These are phyloP conservation scores for Setaria italica DNA, from an alignment of 202 grass and related monocot species.

Conservation along the genomic window DNA sequence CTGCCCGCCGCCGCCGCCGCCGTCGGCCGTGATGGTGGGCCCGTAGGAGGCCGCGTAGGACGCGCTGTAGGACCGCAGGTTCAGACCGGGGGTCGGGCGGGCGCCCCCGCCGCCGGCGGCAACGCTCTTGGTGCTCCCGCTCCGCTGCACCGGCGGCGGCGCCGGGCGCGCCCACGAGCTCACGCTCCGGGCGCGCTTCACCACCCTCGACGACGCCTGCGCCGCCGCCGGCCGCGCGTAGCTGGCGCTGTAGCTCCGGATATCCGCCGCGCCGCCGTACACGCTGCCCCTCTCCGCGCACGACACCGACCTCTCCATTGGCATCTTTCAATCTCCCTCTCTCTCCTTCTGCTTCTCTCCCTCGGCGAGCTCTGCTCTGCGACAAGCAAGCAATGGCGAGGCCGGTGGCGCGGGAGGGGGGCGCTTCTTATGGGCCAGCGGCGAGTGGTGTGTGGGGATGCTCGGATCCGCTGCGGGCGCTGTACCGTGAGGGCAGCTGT, in stretches of 20 bases:
- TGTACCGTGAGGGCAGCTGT: no score
- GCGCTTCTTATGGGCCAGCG: conserved; percentile 23
- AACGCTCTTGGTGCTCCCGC: conserved; percentile 42
- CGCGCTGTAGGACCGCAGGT: conserved; percentile 74
- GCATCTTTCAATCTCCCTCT: conserved; percentile 7
- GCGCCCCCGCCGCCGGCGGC: background rate
- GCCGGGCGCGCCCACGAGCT: conserved; percentile 25
- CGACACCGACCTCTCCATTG: conserved; percentile 77
- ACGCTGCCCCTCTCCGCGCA: conserved; percentile 36
- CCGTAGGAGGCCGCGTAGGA: conserved; percentile 63
- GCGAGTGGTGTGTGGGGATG: background rate
- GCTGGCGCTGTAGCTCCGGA: conserved; percentile 70
- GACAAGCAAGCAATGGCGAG: background rate
- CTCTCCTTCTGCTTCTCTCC: background rate
- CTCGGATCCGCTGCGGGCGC: conserved; percentile 22
- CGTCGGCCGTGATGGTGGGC: conserved; percentile 30
- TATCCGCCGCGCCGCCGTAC: conserved; percentile 32
- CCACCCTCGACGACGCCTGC: background rate
- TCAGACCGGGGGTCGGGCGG: conserved; percentile 36
- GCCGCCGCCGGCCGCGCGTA: conserved; percentile 46
- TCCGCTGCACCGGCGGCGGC: conserved; percentile 34
- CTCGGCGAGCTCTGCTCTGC: background rate
- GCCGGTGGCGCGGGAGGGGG: background rate
- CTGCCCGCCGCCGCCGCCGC: background rate
- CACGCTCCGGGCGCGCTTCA: conserved; percentile 48